phyloP scores from a whole-genome alignment of 1,284 basidiomycete species.

The Cryptococcus sp. region DNA sequence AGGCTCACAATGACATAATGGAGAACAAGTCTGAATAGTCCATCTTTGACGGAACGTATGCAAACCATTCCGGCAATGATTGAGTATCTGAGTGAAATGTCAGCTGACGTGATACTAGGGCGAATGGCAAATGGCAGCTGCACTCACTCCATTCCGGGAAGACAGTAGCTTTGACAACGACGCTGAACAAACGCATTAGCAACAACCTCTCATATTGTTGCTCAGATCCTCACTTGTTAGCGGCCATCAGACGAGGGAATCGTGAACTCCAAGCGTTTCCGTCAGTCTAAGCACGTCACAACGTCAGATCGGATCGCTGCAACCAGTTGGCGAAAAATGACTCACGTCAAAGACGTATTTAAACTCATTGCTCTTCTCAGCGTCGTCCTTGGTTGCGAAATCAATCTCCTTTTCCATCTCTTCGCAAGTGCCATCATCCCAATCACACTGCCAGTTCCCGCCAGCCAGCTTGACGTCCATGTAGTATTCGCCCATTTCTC shows the following conservation, averaged over 20 bases:
- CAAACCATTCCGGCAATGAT: conserved; percentile 53
- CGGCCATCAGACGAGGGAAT: conserved; percentile 53
- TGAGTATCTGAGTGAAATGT: conserved; percentile 35
- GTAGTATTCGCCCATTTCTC: conserved; percentile 47
- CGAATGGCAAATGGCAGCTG: background rate
- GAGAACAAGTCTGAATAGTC: conserved; percentile 55
- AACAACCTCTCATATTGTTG: background rate
- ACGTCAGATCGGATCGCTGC: background rate
- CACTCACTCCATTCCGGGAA: conserved; percentile 55
- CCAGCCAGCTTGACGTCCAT: conserved; percentile 51
- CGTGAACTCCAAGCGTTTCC: conserved; percentile 54
- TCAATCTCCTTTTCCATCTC: conserved; percentile 51
- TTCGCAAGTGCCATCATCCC: conserved; percentile 50
- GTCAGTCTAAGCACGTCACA: conserved; percentile 36
- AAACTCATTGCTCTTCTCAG: conserved; percentile 50
- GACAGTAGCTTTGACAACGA: conserved; percentile 53
- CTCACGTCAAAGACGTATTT: conserved; percentile 54
- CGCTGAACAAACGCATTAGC: conserved; percentile 26
- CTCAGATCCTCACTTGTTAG: conserved; percentile 40
- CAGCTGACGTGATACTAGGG: conserved; percentile 4
- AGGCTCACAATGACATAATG: conserved; percentile 51
- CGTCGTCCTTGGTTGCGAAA: conserved; percentile 44
- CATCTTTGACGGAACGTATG: conserved; percentile 54
- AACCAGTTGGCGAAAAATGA: conserved; percentile 1
- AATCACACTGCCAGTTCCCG: conserved; percentile 51